These are phyloP conservation scores for Kernera saxatilis DNA, from an alignment of 345 rosid species.

Conservation along the genomic window DNA sequence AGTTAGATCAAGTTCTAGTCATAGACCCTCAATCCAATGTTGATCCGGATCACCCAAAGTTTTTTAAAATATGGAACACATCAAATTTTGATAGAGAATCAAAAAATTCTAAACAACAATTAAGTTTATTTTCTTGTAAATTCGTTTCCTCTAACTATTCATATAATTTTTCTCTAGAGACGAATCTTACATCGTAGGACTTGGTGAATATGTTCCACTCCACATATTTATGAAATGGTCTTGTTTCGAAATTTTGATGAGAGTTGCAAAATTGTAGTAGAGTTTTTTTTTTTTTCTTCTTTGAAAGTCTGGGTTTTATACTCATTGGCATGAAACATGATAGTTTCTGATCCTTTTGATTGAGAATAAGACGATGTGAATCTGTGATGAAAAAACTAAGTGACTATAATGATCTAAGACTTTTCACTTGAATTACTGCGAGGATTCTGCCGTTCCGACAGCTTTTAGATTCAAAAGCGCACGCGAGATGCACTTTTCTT, in stretches of 20 bases:
- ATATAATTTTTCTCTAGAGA: not conserved
- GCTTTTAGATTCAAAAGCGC: conserved; percentile 18
- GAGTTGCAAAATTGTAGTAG: not conserved
- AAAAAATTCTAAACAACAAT: no score
- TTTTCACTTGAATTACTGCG: not conserved
- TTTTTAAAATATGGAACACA: no score
- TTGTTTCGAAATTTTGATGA: not conserved
- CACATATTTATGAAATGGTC: not conserved
- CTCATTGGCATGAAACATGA: not conserved
- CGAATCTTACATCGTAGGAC: not conserved
- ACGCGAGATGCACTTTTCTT: conserved; percentile 15
- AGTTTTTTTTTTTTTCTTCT: not conserved
- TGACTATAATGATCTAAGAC: not conserved
- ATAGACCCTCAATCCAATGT: no score
- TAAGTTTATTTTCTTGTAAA: not conserved
- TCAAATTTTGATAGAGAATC: no score
- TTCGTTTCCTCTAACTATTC: not conserved
- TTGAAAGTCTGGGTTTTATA: not conserved
- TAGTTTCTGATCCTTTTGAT: no score
- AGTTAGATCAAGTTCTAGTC: no score
- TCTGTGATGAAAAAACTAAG: not conserved
- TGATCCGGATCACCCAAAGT: no score
- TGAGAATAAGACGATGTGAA: not conserved
- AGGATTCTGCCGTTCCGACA: conserved; percentile 22
- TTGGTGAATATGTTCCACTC: not conserved